Evolutionary conservation across 139 green algal species (phyloP), one percentile per base, ranked within the genome.

Genomic region (Cymbomonas tetramitiformis): DNA sequence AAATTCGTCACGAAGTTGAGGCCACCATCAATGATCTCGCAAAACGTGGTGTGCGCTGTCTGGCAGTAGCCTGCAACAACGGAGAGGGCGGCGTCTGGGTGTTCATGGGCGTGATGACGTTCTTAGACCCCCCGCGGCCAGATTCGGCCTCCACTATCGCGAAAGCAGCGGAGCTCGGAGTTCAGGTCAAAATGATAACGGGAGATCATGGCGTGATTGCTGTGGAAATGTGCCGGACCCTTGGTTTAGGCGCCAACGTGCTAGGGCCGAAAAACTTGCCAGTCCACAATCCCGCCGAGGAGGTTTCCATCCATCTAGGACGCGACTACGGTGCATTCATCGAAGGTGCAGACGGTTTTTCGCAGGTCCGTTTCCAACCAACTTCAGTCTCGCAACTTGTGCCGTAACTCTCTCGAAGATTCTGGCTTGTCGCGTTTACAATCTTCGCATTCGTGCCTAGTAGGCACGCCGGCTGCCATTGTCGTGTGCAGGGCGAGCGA

Each of bases 161-260:
- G 4, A 39, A 48, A 26, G 71, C 68, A 4, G 34, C 48, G 28
- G 38, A 61, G 9, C 47, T 55, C 18, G 50, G 60, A 2, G 50
- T 61, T 21, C 76, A 84, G 39, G 83, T 94, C 10, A 94, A 94
- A 74, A 93, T 94, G 84, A 85, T 91, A 46, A 86, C 82, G 32
- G 82, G 83, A 24, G 84, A 93, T 64, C 80, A 94, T 61, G 49
- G 69, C 29, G 66, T 85, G 9, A 94, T 94, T 54, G 85, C 82
- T 36, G 87, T 82, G 64, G 85, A 94, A 71, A 94, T 82, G 29
- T 70, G 70, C 7, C 73, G 83, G 32, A 61, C 70, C 31, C 71
- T 93, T 39, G 81, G 83, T 30, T 69, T 93, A 73, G 79, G 83
- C 63, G 79, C 61, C 49, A 85, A 91, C 73, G 85, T 94, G 65